These are phyloP conservation scores for Halophytophthora polymorphica DNA, from an alignment of 352 stramenopile genomes.

Conservation along the genomic window DNA sequence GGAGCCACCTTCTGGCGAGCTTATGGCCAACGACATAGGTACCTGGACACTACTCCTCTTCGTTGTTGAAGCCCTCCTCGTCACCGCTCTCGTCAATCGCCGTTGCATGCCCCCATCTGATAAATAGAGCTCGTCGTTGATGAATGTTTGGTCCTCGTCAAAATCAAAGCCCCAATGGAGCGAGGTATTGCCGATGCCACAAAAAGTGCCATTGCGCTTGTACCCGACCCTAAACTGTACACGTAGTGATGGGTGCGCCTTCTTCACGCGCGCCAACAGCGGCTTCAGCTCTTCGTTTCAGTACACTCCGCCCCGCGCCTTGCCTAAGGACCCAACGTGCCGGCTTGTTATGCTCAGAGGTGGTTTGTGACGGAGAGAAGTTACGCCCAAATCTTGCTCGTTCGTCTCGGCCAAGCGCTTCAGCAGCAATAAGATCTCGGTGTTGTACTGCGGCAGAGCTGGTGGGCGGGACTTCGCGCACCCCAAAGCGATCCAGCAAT, in stretches of 20 bases:
- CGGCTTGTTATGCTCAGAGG: conserved; percentile 24
- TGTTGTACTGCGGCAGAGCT: conserved; percentile 34
- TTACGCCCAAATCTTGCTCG: conserved; percentile 9
- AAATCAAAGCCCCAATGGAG: too few relatives aligned
- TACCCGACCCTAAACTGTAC: conserved; percentile 19
- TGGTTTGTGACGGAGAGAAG: conserved; percentile 13
- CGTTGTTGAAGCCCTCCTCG: too few relatives aligned
- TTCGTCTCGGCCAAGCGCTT: conserved; percentile 13
- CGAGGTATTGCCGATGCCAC: conserved; percentile 21
- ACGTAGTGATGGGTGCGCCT: conserved; percentile 16
- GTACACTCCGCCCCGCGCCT: conserved; percentile 22
- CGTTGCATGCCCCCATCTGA: too few relatives aligned
- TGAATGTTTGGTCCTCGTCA: too few relatives aligned
- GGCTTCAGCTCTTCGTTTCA: conserved; percentile 29
- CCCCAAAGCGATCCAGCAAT: conserved; percentile 24
- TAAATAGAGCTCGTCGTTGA: too few relatives aligned
- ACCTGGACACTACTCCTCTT: too few relatives aligned
- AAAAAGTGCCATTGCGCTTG: conserved; percentile 17
- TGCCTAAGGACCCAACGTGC: conserved; percentile 16
- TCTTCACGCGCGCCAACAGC: conserved; percentile 24
- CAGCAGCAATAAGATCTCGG: conserved; percentile 26
- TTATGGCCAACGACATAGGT: too few relatives aligned
- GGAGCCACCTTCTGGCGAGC: too few relatives aligned
- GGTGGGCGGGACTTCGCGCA: conserved; percentile 5
- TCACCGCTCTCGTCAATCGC: too few relatives aligned